These are phyloP conservation scores for Delonix regia DNA, from an alignment of 306 rosid species.

Conservation along the genomic window DNA sequence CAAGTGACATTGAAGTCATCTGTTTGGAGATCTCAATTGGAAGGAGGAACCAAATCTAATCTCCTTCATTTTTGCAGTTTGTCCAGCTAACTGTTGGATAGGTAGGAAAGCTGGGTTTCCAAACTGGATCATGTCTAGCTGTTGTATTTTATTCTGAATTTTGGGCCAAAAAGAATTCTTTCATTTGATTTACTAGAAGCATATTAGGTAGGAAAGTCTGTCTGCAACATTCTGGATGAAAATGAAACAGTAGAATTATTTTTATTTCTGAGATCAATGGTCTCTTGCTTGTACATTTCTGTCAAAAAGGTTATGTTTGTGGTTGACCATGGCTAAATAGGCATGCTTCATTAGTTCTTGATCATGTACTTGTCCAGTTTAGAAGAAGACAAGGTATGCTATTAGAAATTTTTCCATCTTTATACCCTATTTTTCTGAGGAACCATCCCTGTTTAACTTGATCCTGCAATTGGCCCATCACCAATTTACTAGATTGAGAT, in stretches of 20 bases:
- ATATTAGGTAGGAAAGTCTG: slow-evolving; percentile 30
- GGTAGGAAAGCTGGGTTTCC: slow-evolving; percentile 49
- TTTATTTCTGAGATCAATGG: slow-evolving; percentile 26
- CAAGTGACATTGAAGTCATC: slow-evolving; percentile 40
- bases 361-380: background rate
- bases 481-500: too few species aligned
- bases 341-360: slow-evolving; percentile 12
- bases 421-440: background rate
- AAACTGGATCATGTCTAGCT: slow-evolving; percentile 23
- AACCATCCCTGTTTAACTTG: background rate
- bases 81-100: slow-evolving; percentile 33
- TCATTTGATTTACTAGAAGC: slow-evolving; percentile 35
- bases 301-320: slow-evolving; percentile 15
- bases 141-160: background rate
- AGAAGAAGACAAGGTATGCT: background rate
- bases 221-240: slow-evolving; percentile 29
- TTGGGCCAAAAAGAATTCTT: background rate
- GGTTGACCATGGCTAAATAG: slow-evolving; percentile 13
- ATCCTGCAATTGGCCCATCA: background rate
- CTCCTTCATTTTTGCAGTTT: slow-evolving; percentile 47
- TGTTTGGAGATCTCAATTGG: slow-evolving; percentile 39
- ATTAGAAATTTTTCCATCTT: background rate
- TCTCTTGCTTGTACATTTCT: slow-evolving; percentile 24
- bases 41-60: slow-evolving; percentile 37
- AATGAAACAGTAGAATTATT: slow-evolving; percentile 2